These are phyloP conservation scores for Exophiala sp. DNA, from an alignment of 2,329 filamentous ascomycete genomes.

Conservation along the genomic window DNA sequence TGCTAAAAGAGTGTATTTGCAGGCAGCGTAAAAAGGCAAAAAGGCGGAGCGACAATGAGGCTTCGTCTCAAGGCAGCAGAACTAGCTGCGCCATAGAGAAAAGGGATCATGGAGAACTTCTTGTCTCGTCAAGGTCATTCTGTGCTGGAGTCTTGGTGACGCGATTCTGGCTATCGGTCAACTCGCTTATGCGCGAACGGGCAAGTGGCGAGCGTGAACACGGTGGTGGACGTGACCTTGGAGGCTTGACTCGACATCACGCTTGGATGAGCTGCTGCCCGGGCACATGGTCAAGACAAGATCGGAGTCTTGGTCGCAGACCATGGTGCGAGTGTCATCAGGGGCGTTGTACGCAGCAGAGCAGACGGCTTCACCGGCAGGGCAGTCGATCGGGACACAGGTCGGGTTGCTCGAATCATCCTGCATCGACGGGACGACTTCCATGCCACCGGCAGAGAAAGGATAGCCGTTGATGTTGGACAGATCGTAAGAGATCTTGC, in stretches of 20 bases:
- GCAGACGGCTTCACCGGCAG: slow-evolving; percentile 25
- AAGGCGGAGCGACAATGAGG: neutral
- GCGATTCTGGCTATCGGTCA: slow-evolving; percentile 2
- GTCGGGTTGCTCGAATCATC: slow-evolving; percentile 26
- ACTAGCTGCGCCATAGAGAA: slow-evolving; percentile 23
- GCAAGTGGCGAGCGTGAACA: slow-evolving; percentile 26
- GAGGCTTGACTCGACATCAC: slow-evolving; percentile 13
- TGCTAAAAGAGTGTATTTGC: slow-evolving; percentile 23
- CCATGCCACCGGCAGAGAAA: slow-evolving; percentile 32
- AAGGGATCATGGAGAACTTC: slow-evolving; percentile 13
- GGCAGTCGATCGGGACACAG: slow-evolving; percentile 25
- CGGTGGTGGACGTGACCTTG: slow-evolving; percentile 20
- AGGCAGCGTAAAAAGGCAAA: slow-evolving; percentile 14
- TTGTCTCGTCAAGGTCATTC: slow-evolving; percentile 1
- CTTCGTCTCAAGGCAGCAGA: slow-evolving; percentile 22
- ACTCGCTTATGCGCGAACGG: slow-evolving; percentile 12
- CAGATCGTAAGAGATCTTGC: slow-evolving; percentile 39
- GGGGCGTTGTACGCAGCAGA: slow-evolving; percentile 27
- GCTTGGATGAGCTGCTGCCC: slow-evolving; percentile 23
- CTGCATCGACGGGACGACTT: slow-evolving; percentile 24
- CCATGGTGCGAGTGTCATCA: slow-evolving; percentile 28
- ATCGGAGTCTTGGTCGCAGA: slow-evolving; percentile 24
- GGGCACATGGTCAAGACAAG: slow-evolving; percentile 27
- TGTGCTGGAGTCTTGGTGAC: slow-evolving; percentile 2
- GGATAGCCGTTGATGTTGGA: slow-evolving; percentile 41